A percentile compares a stretch with the other conserved stretches of the same genome.
Evolutionary conservation across 805 yeast genomes (phyloP).

Genomic region (Schizosaccharomyces cryophilus): DNA sequence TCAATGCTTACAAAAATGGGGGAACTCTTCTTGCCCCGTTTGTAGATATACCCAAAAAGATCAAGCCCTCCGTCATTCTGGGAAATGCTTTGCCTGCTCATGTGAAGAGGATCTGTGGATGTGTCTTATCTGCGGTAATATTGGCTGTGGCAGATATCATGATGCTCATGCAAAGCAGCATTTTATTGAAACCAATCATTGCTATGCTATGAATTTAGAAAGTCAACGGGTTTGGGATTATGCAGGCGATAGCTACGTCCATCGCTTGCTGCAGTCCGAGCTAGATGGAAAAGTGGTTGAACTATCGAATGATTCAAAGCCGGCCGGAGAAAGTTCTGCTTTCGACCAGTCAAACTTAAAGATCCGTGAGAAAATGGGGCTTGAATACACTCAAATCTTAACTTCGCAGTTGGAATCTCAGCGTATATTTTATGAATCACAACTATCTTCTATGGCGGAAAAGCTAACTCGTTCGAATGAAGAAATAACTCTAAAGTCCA

Average conservation of each 20-base stretch:
- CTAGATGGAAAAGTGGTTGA: conserved; percentile 79
- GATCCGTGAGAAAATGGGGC: conserved; percentile 33
- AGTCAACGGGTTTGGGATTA: conserved; percentile 89
- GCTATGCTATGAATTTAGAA: conserved; percentile 69
- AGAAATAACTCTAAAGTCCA: conserved; percentile 9
- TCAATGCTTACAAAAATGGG: conserved; percentile 68
- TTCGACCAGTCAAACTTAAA: conserved; percentile 9
- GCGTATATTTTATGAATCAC: conserved; percentile 51
- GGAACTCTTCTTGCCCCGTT: conserved; percentile 60
- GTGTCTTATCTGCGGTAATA: conserved; percentile 67
- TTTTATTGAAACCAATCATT: conserved; percentile 52
- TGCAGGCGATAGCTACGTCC: conserved; percentile 76
- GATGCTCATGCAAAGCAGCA: conserved; percentile 69
- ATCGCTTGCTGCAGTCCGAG: conserved; percentile 59
- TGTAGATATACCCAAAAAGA: conserved; percentile 46
- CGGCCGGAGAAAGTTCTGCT: conserved; percentile 3
- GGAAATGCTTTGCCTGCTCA: conserved; percentile 31
- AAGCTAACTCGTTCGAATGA: conserved; percentile 9
- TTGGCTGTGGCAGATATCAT: conserved; percentile 82
- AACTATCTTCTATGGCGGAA: conserved; percentile 17
- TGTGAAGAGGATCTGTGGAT: conserved; percentile 52
- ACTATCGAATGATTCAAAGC: conserved; percentile 18
- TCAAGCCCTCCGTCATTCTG: conserved; percentile 5
- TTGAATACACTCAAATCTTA: conserved; percentile 59
- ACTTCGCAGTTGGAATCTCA: conserved; percentile 68